These are phyloP conservation scores for Pyrrhoderma lamaoense DNA, from an alignment of 1,284 basidiomycete species.

Conservation along the genomic window DNA sequence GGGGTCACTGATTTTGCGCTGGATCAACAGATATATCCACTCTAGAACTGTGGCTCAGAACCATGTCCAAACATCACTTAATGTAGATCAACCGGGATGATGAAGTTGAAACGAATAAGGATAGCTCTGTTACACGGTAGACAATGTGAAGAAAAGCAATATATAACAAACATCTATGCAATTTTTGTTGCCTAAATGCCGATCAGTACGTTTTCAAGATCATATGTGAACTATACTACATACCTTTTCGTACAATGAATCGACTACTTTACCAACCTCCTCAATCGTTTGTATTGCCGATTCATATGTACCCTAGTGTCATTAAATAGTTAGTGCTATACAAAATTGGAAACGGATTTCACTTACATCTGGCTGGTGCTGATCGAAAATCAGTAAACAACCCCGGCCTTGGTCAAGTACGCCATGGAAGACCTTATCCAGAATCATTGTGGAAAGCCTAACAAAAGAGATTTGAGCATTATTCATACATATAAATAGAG, in stretches of 20 bases:
- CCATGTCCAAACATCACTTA: too few species aligned
- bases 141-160: not conserved
- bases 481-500: not conserved
- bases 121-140: too few species aligned
- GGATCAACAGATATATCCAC: too few species aligned
- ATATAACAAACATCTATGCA: slow-evolving; percentile 26
- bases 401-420: slow-evolving; percentile 94
- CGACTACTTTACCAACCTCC: slow-evolving; percentile 87
- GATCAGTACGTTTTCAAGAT: slow-evolving; percentile 1
- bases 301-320: slow-evolving; percentile 51
- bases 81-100: too few species aligned
- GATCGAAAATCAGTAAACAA: slow-evolving; percentile 85
- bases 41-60: too few species aligned
- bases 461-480: slow-evolving; percentile 11
- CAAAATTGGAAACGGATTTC: not conserved
- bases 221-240: slow-evolving; percentile 21
- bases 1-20: too few species aligned
- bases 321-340: not conserved
- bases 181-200: slow-evolving; percentile 38
- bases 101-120: too few species aligned
- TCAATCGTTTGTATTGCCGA: slow-evolving; percentile 85
- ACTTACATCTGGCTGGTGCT: slow-evolving; percentile 76
- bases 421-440: slow-evolving; percentile 92
- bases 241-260: slow-evolving; percentile 86
- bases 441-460: slow-evolving; percentile 95